Percentiles rank a stretch among this genome's conserved stretches.
Evolutionary conservation across 768 basidiomycete species (phyloP).

Genomic region (Goffeauzyma gilvescens): DNA sequence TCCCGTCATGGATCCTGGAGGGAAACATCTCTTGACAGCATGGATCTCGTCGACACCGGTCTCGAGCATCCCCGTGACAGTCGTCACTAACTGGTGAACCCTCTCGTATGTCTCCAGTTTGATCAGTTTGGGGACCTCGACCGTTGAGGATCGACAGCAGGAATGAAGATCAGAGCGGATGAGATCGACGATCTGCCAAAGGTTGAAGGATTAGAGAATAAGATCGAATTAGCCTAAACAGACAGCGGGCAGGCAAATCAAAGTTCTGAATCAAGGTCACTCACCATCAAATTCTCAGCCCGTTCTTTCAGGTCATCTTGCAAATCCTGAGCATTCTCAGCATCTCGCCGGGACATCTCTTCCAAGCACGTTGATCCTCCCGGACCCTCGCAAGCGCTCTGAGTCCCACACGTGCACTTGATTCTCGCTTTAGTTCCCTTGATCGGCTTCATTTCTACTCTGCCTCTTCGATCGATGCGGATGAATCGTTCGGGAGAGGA

Average conservation of each 20-base stretch:
- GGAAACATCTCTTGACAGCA: slow-evolving; percentile 56
- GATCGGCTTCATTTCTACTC: slow-evolving; percentile 76
- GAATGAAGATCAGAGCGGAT: slow-evolving; percentile 80
- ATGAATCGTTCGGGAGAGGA: slow-evolving; percentile 88
- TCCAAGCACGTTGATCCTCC: slow-evolving; percentile 13
- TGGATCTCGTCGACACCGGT: slow-evolving; percentile 46
- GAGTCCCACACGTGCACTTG: slow-evolving; percentile 33
- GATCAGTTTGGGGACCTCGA: slow-evolving; percentile 69
- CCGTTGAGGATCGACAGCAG: slow-evolving; percentile 54
- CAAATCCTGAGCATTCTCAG: slow-evolving; percentile 19
- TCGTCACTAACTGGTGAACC: slow-evolving; percentile 88
- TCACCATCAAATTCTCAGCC: slow-evolving; percentile 79
- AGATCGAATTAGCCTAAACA: neutral
- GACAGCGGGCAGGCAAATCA: neutral
- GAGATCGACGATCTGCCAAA: slow-evolving; percentile 78
- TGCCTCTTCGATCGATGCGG: slow-evolving; percentile 46
- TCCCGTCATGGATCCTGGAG: slow-evolving; percentile 93
- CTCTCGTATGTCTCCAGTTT: slow-evolving; percentile 77
- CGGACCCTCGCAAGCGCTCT: slow-evolving; percentile 34
- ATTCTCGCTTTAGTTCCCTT: slow-evolving; percentile 61
- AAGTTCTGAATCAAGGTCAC: slow-evolving; percentile 5
- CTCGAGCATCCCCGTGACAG: slow-evolving; percentile 54
- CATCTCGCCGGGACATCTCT: slow-evolving; percentile 19
- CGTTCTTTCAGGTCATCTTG: slow-evolving; percentile 52
- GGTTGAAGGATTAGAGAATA: no score